Conservation (phyloP, 768 basidiomycete genomes). For the Amanita fuliginea region DNA sequence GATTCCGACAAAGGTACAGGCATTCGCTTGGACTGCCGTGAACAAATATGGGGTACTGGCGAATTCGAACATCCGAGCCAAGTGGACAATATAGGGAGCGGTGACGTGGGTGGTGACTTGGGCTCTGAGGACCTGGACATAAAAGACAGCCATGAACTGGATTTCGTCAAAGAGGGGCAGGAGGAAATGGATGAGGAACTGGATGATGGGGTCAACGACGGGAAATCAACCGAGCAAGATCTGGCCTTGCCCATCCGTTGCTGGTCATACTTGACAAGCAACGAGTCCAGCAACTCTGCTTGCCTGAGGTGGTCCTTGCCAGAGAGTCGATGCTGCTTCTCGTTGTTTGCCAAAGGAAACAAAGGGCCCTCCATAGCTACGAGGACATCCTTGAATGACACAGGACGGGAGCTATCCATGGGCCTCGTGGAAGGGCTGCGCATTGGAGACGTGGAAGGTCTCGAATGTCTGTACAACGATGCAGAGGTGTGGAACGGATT, state of each 20-base stretch:
- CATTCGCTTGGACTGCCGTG: neutral
- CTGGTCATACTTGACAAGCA: slow-evolving; percentile 34
- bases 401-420: slow-evolving; percentile 24
- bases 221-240: slow-evolving; percentile 12
- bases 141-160: slow-evolving; percentile 8
- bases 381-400: slow-evolving; percentile 48
- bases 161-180: slow-evolving; percentile 4
- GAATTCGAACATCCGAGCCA: neutral
- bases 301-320: slow-evolving; percentile 13
- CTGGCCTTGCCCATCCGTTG: slow-evolving; percentile 29
- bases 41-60: neutral
- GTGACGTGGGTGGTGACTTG: slow-evolving; percentile 13
- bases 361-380: slow-evolving; percentile 47
- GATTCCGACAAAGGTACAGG: neutral
- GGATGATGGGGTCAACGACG: slow-evolving; percentile 12
- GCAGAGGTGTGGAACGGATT: slow-evolving; percentile 10
- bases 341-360: slow-evolving; percentile 31
- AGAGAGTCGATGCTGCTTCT: slow-evolving; percentile 10
- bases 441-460: slow-evolving; percentile 14
- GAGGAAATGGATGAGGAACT: slow-evolving; percentile 8
- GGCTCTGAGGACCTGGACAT: slow-evolving; percentile 9
- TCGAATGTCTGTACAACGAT: neutral
- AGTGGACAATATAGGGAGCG: slow-evolving; percentile 7
- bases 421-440: slow-evolving; percentile 12
- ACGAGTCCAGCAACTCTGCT: slow-evolving; percentile 28